Percentiles rank a stretch among this genome's conserved stretches.
phyloP scores from a whole-genome alignment of 352 stramenopile genomes.

The Elongisporangium anandrum region DNA sequence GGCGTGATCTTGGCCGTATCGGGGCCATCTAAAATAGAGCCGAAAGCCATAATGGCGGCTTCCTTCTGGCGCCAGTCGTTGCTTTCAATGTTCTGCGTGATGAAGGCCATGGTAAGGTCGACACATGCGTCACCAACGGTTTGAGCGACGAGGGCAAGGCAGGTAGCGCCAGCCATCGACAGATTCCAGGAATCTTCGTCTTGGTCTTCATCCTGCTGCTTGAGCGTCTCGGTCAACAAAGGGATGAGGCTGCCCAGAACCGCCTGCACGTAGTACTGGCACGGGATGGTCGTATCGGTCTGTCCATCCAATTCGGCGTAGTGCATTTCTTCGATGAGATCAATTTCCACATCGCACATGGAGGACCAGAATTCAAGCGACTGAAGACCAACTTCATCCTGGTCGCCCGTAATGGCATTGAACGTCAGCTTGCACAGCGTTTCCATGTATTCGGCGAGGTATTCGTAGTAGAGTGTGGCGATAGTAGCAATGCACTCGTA shows the following conservation, averaged over 20 bases:
- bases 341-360: constrained; percentile 95
- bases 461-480: constrained; percentile 96
- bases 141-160: constrained; percentile 90
- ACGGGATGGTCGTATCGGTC: constrained; percentile 52
- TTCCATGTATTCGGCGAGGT: constrained; percentile 95
- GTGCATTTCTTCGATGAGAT: constrained; percentile 90
- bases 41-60: constrained; percentile 96
- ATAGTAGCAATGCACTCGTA: constrained; percentile 96
- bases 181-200: constrained; percentile 95
- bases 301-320: constrained; percentile 69
- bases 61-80: constrained; percentile 95
- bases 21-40: constrained; percentile 93
- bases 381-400: constrained; percentile 90
- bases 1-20: constrained; percentile 87
- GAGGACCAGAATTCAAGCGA: constrained; percentile 98
- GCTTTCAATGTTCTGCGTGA: constrained; percentile 93
- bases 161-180: constrained; percentile 93
- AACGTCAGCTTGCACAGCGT: constrained; percentile 95
- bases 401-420: constrained; percentile 90
- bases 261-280: constrained; percentile 86
- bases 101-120: constrained; percentile 91
- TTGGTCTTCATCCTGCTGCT: constrained; percentile 93
- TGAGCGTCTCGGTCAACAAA: constrained; percentile 91
- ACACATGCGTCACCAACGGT: constrained; percentile 92
- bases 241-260: constrained; percentile 89